phyloP scores from a whole-genome alignment of 306 rosid genomes.

The Alnus glutinosa region DNA sequence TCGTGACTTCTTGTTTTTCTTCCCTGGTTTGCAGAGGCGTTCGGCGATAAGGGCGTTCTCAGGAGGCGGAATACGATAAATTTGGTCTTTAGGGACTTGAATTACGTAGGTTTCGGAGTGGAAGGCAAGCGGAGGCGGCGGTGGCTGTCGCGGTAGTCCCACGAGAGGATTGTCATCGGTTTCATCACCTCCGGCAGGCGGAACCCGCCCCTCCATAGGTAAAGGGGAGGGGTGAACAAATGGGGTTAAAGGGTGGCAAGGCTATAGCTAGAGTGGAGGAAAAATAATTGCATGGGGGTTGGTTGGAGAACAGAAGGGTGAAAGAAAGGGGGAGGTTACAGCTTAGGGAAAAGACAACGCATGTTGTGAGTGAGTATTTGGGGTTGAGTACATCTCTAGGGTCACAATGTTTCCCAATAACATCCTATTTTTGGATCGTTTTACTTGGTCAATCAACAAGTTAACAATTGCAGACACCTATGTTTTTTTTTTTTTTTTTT shows the following conservation, averaged over 20 bases:
- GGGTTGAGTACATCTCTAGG: neutral
- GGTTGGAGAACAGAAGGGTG: neutral
- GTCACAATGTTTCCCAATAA: neutral
- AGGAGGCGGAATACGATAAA: conserved; percentile 57
- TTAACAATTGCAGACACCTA: neutral
- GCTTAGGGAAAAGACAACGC: neutral
- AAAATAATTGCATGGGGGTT: conserved; percentile 21
- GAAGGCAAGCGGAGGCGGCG: neutral
- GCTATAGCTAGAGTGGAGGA: neutral
- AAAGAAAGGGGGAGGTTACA: no score
- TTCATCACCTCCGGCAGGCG: neutral
- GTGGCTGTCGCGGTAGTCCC: neutral
- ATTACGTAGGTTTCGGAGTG: conserved; percentile 45
- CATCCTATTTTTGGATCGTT: neutral
- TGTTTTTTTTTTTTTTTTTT: neutral
- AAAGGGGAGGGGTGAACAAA: conserved; percentile 29
- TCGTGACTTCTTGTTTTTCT: neutral
- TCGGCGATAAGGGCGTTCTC: conserved; percentile 53
- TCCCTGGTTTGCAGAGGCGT: neutral
- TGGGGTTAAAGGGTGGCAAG: neutral
- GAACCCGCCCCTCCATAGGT: conserved; percentile 52
- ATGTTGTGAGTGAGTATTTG: neutral
- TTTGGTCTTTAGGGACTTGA: conserved; percentile 67
- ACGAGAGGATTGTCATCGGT: neutral
- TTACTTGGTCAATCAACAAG: conserved; percentile 1